Conservation (phyloP, 192 early-diverging fungal species). For the Podila clonocystis region DNA sequence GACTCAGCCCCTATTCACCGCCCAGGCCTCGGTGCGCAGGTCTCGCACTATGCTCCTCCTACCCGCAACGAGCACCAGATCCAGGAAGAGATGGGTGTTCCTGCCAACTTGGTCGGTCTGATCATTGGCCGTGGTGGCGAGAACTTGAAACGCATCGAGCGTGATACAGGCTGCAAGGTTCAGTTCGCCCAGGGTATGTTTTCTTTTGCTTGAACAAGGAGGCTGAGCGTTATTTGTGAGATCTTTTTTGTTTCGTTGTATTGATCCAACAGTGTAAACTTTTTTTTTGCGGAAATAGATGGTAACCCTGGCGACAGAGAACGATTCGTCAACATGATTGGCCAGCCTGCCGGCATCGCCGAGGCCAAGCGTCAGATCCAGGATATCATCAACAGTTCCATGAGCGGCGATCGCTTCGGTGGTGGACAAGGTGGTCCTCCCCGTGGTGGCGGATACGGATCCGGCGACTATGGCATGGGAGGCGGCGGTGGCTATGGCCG, state of each 20-base stretch:
- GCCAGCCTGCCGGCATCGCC: constrained; percentile 57
- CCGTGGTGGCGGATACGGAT: constrained; percentile 25
- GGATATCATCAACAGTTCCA: constrained; percentile 57
- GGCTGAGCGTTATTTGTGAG: background rate
- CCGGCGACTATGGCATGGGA: constrained; percentile 13
- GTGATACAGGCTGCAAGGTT: constrained; percentile 73
- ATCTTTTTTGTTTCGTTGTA: background rate
- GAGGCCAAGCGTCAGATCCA: constrained; percentile 64
- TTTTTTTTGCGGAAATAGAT: constrained; percentile 19
- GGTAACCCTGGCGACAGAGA: constrained; percentile 56
- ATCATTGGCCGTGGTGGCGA: constrained; percentile 86
- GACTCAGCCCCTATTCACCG: constrained; percentile 41
- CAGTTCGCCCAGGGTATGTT: constrained; percentile 70
- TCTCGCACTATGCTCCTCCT: constrained; percentile 47
- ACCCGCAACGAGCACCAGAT: constrained; percentile 40
- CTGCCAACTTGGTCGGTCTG: constrained; percentile 75
- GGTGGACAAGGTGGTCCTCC: constrained; percentile 9
- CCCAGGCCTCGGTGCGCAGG: constrained; percentile 32
- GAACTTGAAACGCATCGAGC: constrained; percentile 82
- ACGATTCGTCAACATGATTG: constrained; percentile 60
- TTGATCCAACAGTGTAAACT: background rate
- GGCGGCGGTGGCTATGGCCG: constrained; percentile 45
- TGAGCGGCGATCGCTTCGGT: constrained; percentile 35
- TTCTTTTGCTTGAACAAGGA: background rate
- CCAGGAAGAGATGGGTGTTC: constrained; percentile 67